Percentiles rank a stretch among this genome's conserved stretches.
phyloP scores from a whole-genome alignment of 306 rosid genomes.

The Begonia peltatifolia region DNA sequence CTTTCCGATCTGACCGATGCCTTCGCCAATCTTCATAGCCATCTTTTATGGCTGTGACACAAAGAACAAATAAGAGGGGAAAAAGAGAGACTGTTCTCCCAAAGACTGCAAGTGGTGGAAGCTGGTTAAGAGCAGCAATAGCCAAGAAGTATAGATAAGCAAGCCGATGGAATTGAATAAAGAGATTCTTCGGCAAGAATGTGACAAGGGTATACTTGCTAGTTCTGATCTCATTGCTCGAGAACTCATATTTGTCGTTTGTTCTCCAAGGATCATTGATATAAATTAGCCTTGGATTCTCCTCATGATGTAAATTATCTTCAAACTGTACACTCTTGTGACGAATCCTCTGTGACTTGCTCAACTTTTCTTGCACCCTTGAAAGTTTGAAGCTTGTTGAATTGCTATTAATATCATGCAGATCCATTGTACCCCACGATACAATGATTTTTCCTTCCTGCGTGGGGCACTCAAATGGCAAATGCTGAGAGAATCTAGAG shows the following conservation, averaged over 20 bases:
- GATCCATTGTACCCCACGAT: constrained; percentile 73
- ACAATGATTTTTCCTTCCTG: constrained; percentile 25
- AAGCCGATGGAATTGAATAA: constrained; percentile 87
- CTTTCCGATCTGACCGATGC: constrained; percentile 79
- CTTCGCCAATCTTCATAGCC: constrained; percentile 97
- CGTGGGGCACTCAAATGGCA: constrained; percentile 49
- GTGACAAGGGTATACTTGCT: constrained; percentile 74
- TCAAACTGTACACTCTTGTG: constrained; percentile 57
- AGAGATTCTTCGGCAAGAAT: constrained; percentile 79
- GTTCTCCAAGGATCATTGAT: constrained; percentile 67
- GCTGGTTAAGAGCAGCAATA: constrained; percentile 93
- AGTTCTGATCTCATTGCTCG: constrained; percentile 79
- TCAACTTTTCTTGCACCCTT: constrained; percentile 30
- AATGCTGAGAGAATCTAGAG: constrained; percentile 20
- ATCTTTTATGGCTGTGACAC: constrained; percentile 91
- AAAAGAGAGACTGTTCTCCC: constrained; percentile 87
- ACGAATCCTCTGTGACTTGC: constrained; percentile 39
- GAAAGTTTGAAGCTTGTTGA: constrained; percentile 38
- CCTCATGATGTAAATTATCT: constrained; percentile 35
- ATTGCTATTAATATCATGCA: constrained; percentile 18
- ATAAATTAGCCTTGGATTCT: constrained; percentile 59
- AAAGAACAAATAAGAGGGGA: constrained; percentile 73
- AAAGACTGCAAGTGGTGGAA: constrained; percentile 91
- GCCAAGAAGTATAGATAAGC: constrained; percentile 92
- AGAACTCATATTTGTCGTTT: constrained; percentile 78